These are phyloP conservation scores for Astragalus membranaceus DNA, from an alignment of 306 rosid species.

Conservation along the genomic window DNA sequence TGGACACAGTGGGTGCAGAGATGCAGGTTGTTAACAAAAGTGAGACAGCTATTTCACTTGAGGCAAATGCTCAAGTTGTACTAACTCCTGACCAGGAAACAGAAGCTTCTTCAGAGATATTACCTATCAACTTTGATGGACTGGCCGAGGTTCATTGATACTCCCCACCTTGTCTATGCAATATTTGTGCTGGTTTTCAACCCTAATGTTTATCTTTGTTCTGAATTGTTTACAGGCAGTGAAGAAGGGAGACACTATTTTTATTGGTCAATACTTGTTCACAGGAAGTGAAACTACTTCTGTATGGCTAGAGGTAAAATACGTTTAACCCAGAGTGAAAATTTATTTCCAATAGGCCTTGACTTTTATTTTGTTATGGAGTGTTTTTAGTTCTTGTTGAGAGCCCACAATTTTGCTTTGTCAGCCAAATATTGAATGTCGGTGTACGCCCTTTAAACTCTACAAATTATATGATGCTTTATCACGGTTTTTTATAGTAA, in stretches of 20 bases:
- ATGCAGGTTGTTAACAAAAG: slow-evolving; percentile 72
- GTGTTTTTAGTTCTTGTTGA: no score
- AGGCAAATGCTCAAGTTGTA: slow-evolving; percentile 52
- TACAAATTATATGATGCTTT: no score
- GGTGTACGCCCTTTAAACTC: no score
- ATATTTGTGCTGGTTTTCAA: neutral
- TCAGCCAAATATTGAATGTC: no score
- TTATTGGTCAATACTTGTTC: slow-evolving; percentile 90
- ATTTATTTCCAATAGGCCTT: neutral
- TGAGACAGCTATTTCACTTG: slow-evolving; percentile 53
- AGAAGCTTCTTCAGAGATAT: slow-evolving; percentile 69
- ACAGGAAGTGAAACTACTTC: slow-evolving; percentile 99
- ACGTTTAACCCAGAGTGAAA: neutral
- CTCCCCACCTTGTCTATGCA: neutral
- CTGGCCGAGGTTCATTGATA: slow-evolving; percentile 57
- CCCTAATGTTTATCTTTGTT: slow-evolving; percentile 5
- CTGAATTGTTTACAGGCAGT: slow-evolving; percentile 53
- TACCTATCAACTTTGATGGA: slow-evolving; percentile 86
- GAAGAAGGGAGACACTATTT: slow-evolving; percentile 90
- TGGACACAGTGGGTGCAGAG: slow-evolving; percentile 87
- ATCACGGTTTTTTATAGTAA: no score
- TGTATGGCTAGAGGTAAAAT: slow-evolving; percentile 92
- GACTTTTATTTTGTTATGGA: neutral
- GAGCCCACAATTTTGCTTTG: no score
- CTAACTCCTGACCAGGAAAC: slow-evolving; percentile 63